Percentiles rank a stretch among this genome's conserved stretches.
Evolutionary conservation across 2,329 filamentous ascomycete species (phyloP).

Genomic region (Pseudomassariella vexata): DNA sequence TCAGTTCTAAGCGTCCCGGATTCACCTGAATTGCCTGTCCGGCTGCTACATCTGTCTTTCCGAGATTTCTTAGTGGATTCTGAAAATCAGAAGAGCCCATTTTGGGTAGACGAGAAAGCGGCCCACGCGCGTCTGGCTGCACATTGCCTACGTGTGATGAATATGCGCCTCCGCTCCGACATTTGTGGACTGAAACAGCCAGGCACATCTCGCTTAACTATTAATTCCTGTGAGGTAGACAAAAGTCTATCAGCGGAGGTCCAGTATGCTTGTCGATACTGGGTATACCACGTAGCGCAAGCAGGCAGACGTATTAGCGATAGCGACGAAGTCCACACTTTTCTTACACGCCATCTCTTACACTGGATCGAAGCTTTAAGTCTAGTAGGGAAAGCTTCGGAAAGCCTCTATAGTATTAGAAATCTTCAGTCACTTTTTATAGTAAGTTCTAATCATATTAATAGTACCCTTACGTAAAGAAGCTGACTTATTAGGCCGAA

Average conservation of each 20-base stretch:
- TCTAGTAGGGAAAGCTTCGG: constrained; percentile 17
- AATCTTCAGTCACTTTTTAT: constrained; percentile 7
- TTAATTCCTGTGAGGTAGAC: constrained; percentile 16
- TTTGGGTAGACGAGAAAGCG: constrained; percentile 2
- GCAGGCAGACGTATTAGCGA: constrained; percentile 20
- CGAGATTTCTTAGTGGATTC: constrained; percentile 5
- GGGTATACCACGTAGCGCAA: constrained; percentile 25
- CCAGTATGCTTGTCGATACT: constrained; percentile 34
- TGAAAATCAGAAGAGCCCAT: neutral
- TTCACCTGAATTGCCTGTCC: neutral
- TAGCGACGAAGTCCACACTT: constrained; percentile 21
- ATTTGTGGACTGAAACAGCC: constrained; percentile 14
- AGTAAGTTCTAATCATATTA: constrained; percentile 6
- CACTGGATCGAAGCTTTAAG: constrained; percentile 35
- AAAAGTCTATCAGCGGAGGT: constrained; percentile 20
- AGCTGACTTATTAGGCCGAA: constrained; percentile 4
- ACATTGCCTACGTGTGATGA: neutral
- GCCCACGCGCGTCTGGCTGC: constrained; percentile 1
- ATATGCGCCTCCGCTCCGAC: neutral
- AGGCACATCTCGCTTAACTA: constrained; percentile 15
- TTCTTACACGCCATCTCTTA: constrained; percentile 31
- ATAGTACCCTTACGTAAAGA: neutral
- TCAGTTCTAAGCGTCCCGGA: neutral
- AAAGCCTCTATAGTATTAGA: constrained; percentile 11
- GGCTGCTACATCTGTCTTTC: constrained; percentile 3